Percentiles rank a stretch among this genome's conserved stretches.
Evolutionary conservation across 306 rosid genomes (phyloP).

Genomic region (Acacia confusa): DNA sequence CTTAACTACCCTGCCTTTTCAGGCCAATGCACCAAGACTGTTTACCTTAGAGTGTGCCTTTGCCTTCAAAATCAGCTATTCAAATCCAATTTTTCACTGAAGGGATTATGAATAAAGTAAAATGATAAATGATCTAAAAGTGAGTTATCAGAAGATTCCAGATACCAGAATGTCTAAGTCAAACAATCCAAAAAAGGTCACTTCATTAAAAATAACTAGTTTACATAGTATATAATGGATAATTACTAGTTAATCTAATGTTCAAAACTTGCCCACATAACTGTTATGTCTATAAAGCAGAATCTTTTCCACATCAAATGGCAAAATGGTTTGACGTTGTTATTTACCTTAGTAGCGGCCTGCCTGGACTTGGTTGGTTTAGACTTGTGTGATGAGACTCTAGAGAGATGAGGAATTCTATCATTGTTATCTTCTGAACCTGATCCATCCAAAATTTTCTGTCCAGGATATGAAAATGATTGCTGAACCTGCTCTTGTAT

Average conservation of each 20-base stretch:
- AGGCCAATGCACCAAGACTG: not conserved
- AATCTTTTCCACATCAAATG: not conserved
- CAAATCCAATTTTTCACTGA: not conserved
- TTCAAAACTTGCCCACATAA: not conserved
- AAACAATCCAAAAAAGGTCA: not conserved
- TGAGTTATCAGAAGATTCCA: not conserved
- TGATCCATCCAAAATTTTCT: conserved; percentile 49
- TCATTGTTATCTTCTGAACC: conserved; percentile 64
- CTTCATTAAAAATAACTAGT: not conserved
- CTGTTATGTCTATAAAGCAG: not conserved
- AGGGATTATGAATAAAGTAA: not conserved
- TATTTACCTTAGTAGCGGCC: conserved; percentile 62
- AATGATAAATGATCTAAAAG: not conserved
- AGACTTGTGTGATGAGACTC: conserved; percentile 69
- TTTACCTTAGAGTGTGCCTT: too few relatives aligned
- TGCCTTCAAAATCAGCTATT: not conserved
- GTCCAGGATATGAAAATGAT: conserved; percentile 59
- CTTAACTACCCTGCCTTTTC: not conserved
- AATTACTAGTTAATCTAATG: not conserved
- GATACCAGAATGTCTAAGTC: not conserved
- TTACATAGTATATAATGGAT: not conserved
- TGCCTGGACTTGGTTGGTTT: conserved; percentile 72
- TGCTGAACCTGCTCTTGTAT: conserved; percentile 55
- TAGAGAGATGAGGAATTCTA: conserved; percentile 78
- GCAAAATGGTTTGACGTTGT: not conserved